Base-by-base conservation (phyloP, 2,329 filamentous ascomycete genomes). In the Lecanicillium sp. region DNA sequence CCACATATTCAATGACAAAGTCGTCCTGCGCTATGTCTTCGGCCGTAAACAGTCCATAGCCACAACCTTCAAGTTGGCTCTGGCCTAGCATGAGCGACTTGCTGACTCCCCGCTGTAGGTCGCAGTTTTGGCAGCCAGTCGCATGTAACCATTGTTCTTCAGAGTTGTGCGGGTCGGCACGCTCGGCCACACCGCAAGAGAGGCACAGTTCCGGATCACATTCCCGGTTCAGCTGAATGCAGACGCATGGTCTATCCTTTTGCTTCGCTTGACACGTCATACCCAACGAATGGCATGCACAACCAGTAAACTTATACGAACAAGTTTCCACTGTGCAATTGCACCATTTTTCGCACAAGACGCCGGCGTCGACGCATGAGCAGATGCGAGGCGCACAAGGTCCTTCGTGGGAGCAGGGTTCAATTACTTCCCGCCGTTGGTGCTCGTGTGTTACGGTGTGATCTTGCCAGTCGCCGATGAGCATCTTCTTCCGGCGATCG, bases 1-100 rank as follows among this genome's bases (percentile, higher is more conserved):
- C 87, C 2, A 79, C 78, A 55, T 92, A 92, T 56, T 92, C 87
- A 22, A 84, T 82, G 14, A 92, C 69, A 48, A 84, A 90, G n/a
- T 84, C 80, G 37, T 81, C 77, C 43, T 74, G 69, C 4, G 65
- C 64, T 44, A 87, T 78, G 39, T 77, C 66, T 51, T 87, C 79
- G 4, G 79, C 81, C 2, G 81, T 72, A 53, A 84, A 90, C 0
- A 92, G 66, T 0, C 86, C 87, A 46, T 87, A 87, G 0, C 86
- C 86, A 39, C 81, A 77, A 3, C 69, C 71, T 37, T 74, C 69
- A 11, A 89, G 72, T 44, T 78, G 76, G 33, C 83, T 88, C 39
- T 79, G 69, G 3, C 84, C 87, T 5, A 88, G 65, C 3, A 86
- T 59, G 0, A 87, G 75, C 4, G 73, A 69, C 51, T 82, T 86